Evolutionary conservation across 352 stramenopile genomes (phyloP).

Genomic region (Phytophthora rubi): DNA sequence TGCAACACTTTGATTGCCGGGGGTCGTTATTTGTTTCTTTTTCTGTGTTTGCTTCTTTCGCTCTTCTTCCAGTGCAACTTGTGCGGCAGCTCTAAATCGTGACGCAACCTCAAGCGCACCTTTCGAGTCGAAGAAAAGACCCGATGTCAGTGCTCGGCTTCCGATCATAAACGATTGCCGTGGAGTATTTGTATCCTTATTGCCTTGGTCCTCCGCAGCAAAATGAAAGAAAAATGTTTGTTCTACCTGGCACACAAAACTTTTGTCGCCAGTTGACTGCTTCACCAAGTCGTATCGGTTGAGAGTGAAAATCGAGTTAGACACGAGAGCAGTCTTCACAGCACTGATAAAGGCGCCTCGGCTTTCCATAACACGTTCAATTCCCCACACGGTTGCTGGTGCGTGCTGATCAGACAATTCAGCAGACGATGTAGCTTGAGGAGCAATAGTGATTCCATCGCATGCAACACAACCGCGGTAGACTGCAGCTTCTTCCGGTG

Average conservation of each 20-base stretch:
- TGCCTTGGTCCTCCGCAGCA: background rate
- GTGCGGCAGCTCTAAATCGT: slow-evolving; percentile 14
- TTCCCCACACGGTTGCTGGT: slow-evolving; percentile 20
- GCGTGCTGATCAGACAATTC: background rate
- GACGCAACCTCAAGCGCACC: slow-evolving; percentile 35
- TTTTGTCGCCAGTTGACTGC: background rate
- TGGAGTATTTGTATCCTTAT: slow-evolving; percentile 11
- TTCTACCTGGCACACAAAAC: slow-evolving; percentile 22
- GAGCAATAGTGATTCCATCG: slow-evolving; percentile 27
- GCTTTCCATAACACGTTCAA: slow-evolving; percentile 37
- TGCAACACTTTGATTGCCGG: background rate
- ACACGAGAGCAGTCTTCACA: slow-evolving; percentile 56
- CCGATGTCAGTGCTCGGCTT: slow-evolving; percentile 27
- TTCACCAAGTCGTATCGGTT: slow-evolving; percentile 25
- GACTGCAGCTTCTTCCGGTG: slow-evolving; percentile 9
- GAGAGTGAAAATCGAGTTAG: slow-evolving; percentile 35
- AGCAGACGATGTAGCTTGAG: background rate
- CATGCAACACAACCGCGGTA: slow-evolving; percentile 22
- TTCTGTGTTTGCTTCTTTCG: slow-evolving; percentile 19
- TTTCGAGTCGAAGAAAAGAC: slow-evolving; percentile 36
- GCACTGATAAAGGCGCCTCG: slow-evolving; percentile 49
- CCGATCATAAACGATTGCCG: slow-evolving; percentile 38
- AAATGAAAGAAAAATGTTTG: slow-evolving; percentile 60
- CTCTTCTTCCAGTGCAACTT: slow-evolving; percentile 11
- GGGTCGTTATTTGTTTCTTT: slow-evolving; percentile 14